These are phyloP conservation scores for Jimgerdemannia flammicorona DNA, from an alignment of 192 early-diverging fungal species.

Conservation along the genomic window DNA sequence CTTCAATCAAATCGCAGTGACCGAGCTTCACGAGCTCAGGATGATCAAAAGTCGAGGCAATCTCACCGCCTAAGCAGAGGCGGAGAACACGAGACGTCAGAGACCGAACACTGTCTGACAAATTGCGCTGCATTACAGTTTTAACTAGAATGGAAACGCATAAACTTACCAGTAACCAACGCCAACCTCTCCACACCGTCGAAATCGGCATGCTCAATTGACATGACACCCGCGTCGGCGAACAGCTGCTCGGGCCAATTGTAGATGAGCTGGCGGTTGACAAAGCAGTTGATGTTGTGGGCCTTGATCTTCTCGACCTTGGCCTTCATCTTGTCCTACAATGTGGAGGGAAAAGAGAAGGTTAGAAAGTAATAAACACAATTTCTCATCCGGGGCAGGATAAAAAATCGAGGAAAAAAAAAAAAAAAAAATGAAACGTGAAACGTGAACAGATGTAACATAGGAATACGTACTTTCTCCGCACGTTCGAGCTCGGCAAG, in stretches of 20 bases:
- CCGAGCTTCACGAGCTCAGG: constrained; percentile 95
- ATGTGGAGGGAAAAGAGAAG: constrained; percentile 12
- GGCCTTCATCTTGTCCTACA: constrained; percentile 90
- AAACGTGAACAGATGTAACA: constrained; percentile 23
- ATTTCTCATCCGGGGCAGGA: no score
- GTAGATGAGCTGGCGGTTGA: constrained; percentile 99
- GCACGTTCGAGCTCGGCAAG: constrained; percentile 98
- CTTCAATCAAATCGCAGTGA: constrained; percentile 94
- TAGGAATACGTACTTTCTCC: constrained; percentile 45
- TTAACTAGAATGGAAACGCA: not conserved
- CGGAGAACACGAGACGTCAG: not conserved
- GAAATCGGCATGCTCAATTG: constrained; percentile 99
- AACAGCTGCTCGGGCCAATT: constrained; percentile 99
- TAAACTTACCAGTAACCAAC: constrained; percentile 73
- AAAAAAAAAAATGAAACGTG: not conserved
- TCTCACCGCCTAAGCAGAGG: constrained; percentile 71
- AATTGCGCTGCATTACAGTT: no score
- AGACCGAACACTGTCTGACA: not conserved
- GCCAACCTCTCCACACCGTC: constrained; percentile 97
- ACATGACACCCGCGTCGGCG: constrained; percentile 94
- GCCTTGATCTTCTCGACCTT: constrained; percentile 99
- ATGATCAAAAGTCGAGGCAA: constrained; percentile 97
- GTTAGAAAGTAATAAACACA: no score
- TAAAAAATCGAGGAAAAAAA: no score
- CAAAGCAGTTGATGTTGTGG: constrained; percentile 98